Conservation (phyloP, 164 flowering plant genomes). For the Pachysandra terminalis region DNA sequence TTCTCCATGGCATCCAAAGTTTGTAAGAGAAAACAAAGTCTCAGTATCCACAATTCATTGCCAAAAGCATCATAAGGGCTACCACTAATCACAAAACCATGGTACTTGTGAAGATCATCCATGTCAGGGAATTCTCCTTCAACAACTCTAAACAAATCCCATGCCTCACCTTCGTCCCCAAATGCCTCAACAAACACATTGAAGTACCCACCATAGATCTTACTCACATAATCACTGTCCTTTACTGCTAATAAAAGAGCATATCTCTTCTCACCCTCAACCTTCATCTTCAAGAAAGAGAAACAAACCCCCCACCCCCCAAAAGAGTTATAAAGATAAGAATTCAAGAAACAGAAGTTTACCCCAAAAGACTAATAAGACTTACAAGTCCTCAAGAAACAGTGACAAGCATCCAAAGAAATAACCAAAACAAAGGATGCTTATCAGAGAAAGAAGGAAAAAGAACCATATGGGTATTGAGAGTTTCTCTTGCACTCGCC, state of each 20-base stretch:
- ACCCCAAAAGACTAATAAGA: neutral
- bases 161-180: slow-evolving; percentile 61
- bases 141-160: slow-evolving; percentile 72
- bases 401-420: too few relatives aligned
- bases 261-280: slow-evolving; percentile 39
- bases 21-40: too few relatives aligned
- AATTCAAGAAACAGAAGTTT: too few relatives aligned
- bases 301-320: neutral
- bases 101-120: slow-evolving; percentile 48
- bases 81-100: slow-evolving; percentile 77
- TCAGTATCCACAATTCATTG: too few relatives aligned
- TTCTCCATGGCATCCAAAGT: too few relatives aligned
- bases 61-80: slow-evolving; percentile 79
- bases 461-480: too few relatives aligned
- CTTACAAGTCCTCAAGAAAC: neutral
- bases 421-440: too few relatives aligned
- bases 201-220: slow-evolving; percentile 76
- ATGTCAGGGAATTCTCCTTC: slow-evolving; percentile 71
- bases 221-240: slow-evolving; percentile 79
- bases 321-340: too few relatives aligned
- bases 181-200: slow-evolving; percentile 64
- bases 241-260: slow-evolving; percentile 58
- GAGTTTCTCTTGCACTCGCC: too few relatives aligned
- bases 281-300: slow-evolving; percentile 15
- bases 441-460: too few relatives aligned